Evolutionary conservation across 768 basidiomycete genomes (phyloP).

Genomic region (Favolaschia claudopus): DNA sequence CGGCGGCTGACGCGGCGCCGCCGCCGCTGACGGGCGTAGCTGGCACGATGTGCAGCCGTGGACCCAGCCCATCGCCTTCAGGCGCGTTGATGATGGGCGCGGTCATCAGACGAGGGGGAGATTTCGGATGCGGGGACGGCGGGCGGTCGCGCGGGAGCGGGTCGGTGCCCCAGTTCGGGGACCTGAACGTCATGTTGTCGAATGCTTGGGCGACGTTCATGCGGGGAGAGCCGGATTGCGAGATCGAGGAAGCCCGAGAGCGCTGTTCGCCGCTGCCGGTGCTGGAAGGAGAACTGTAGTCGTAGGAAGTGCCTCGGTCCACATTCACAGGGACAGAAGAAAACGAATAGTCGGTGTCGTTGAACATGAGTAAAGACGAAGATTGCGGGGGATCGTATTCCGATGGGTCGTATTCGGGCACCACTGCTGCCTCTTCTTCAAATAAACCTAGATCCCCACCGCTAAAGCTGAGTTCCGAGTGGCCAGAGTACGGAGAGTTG

Average conservation of each 20-base stretch:
- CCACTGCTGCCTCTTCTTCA: conserved; percentile 47
- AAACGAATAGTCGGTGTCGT: conserved; percentile 55
- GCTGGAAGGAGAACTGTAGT: conserved; percentile 72
- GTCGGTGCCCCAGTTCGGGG: conserved; percentile 63
- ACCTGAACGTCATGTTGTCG: conserved; percentile 69
- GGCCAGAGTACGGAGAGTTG: conserved; percentile 72
- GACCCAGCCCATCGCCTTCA: conserved; percentile 66
- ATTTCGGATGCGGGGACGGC: conserved; percentile 40
- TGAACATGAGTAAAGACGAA: conserved; percentile 65
- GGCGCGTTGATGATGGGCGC: conserved; percentile 54
- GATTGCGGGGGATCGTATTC: conserved; percentile 72
- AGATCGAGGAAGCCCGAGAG: conserved; percentile 72
- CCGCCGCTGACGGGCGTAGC: conserved; percentile 81
- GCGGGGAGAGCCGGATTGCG: conserved; percentile 66
- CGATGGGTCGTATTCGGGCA: conserved; percentile 72
- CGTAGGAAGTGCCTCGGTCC: conserved; percentile 52
- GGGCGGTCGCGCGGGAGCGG: conserved; percentile 53
- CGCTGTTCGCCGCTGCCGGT: conserved; percentile 54
- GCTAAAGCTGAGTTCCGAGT: conserved; percentile 70
- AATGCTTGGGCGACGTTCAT: conserved; percentile 66
- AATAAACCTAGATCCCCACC: conserved; percentile 61
- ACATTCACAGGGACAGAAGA: conserved; percentile 46
- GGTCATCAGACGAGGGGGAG: conserved; percentile 69
- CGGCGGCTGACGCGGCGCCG: conserved; percentile 52
- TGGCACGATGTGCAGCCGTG: conserved; percentile 80